These are phyloP conservation scores for Amoebophrya sp. DNA, from an alignment of 169 alveolate genomes.

Conservation along the genomic window DNA sequence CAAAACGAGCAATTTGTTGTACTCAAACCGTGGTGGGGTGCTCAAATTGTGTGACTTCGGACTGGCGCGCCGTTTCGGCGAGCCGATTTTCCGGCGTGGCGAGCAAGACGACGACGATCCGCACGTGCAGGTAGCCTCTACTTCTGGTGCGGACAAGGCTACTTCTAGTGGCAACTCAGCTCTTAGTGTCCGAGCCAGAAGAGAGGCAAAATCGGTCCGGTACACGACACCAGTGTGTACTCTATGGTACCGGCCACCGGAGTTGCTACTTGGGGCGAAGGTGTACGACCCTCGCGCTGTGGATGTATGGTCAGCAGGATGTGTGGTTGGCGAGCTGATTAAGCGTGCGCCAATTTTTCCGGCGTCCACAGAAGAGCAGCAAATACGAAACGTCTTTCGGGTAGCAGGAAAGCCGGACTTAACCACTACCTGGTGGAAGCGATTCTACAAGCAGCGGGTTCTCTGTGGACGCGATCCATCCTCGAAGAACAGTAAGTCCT, in stretches of 20 bases:
- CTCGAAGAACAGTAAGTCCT: not conserved
- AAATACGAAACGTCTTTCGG: not conserved
- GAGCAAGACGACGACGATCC: not conserved
- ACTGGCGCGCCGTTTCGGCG: not conserved
- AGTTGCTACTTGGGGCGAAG: not conserved
- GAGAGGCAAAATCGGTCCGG: not conserved
- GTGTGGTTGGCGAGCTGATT: not conserved
- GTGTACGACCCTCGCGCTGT: not conserved
- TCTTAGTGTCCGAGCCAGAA: too few relatives aligned
- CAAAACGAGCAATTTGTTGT: not conserved
- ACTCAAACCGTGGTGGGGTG: not conserved
- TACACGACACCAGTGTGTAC: not conserved
- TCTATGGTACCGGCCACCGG: not conserved
- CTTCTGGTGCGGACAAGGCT: not conserved
- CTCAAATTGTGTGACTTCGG: not conserved
- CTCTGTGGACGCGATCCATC: too few relatives aligned
- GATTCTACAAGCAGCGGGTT: not conserved
- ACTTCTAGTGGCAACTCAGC: not conserved
- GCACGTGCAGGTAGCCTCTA: not conserved
- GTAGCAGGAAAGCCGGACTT: not conserved
- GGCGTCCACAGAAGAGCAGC: not conserved
- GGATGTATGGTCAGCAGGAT: not conserved
- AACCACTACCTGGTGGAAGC: not conserved
- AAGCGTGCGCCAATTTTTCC: not conserved
- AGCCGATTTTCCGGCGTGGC: not conserved